Conservation (phyloP, 163 green algal species). For the Picocystis sp. region DNA sequence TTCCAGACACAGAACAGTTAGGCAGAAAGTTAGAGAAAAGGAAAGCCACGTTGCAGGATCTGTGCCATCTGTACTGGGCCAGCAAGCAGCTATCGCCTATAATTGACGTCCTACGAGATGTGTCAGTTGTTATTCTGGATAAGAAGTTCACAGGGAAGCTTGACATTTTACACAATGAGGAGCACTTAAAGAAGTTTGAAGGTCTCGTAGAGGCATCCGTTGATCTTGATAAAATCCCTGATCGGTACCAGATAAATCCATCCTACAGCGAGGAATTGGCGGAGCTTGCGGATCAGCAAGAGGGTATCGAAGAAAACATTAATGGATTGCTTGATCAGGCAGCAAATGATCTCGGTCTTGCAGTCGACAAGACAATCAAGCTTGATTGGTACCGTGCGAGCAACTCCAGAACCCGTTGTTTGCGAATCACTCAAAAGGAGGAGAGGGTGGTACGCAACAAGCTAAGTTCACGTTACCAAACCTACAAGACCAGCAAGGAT, state of each 20-base stretch:
- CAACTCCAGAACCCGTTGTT: slow-evolving; percentile 31
- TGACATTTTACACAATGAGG: slow-evolving; percentile 33
- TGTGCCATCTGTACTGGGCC: slow-evolving; percentile 77
- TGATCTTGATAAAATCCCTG: slow-evolving; percentile 73
- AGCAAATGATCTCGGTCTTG: slow-evolving; percentile 53
- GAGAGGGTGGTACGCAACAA: slow-evolving; percentile 41
- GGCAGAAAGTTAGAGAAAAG: slow-evolving; percentile 62
- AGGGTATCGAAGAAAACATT: slow-evolving; percentile 22
- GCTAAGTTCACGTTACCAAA: slow-evolving; percentile 51
- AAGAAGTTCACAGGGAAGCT: slow-evolving; percentile 48
- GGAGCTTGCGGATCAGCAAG: slow-evolving; percentile 20
- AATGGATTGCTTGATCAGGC: slow-evolving; percentile 3
- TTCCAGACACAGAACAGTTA: slow-evolving; percentile 83
- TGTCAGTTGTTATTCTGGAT: slow-evolving; percentile 6
- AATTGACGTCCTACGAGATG: slow-evolving; percentile 5
- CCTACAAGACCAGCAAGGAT: slow-evolving; percentile 83
- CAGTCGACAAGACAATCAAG: slow-evolving; percentile 77
- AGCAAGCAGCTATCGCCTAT: slow-evolving; percentile 47
- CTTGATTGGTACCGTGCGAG: slow-evolving; percentile 72
- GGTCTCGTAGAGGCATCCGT: slow-evolving; percentile 81
- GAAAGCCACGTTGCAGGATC: slow-evolving; percentile 46
- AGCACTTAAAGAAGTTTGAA: slow-evolving; percentile 88
- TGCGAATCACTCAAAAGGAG: slow-evolving; percentile 91
- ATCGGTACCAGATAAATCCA: slow-evolving; percentile 80
- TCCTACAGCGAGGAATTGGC: slow-evolving; percentile 9